Evolutionary conservation across 495 filamentous ascomycete species (phyloP), one percentile per base, ranked within the genome.

Genomic region (Aspergillus affinis): DNA sequence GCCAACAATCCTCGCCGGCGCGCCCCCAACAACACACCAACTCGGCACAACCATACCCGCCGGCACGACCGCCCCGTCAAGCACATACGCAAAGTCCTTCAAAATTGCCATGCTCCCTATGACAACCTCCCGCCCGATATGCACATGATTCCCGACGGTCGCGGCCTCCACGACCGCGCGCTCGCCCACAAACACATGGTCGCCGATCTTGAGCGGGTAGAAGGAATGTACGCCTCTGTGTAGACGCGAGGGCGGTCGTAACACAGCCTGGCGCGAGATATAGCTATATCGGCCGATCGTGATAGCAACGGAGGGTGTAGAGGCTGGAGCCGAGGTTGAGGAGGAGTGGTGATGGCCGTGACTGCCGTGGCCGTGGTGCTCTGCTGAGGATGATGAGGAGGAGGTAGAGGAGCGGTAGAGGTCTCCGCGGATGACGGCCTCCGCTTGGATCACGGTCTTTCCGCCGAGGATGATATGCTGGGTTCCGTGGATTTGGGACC

Each of bases 381-480:
- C n/a, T n/a, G n/a, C 56, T 46, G 69, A 57, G 36, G 68, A 29
- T 53, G 74, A 55, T 51, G 71, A 56, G 26, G 72, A 54, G 45
- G 72, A 63, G 52, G 77, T 65, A 20, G 72, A 64, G 9, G 63
- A 58, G 13, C 90, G 84, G 32, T 88, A 83, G 18, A 97, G 87
- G 67, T 98, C 95, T 47, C 93, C 94, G 48, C 94, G 89, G 69
- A 98, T 92, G 67, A 91, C 89, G 63, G 89, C 93, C 67, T 95
- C 90, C 57, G 91, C 87, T 76, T 92, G 88, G 69, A 98, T 95
- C 64, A 97, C 90, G 10, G 91, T 94, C 75, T 93, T 95, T 58
- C 94, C 94, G 64, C 91, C 93, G 15, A 98, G 90, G 75, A 96
- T 96, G 72, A 98, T 97, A 78, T 98, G 93, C 60, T 93, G 91